Conservation (phyloP, 2,329 filamentous ascomycete genomes). For the Catunica adiposa region DNA sequence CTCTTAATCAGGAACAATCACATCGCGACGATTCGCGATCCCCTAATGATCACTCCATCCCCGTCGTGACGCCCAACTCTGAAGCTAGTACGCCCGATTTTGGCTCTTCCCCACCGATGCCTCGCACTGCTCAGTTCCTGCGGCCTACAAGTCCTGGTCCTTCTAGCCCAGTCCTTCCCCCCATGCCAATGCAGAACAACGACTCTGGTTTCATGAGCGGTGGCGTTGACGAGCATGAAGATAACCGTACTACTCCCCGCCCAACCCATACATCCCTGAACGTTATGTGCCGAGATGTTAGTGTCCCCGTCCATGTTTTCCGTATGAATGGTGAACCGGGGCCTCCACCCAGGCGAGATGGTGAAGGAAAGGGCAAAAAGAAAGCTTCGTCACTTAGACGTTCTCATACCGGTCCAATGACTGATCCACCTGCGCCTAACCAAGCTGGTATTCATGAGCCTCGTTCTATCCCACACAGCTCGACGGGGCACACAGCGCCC, state of each 20-base stretch:
- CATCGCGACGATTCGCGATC: slow-evolving; percentile 36
- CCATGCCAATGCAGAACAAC: slow-evolving; percentile 44
- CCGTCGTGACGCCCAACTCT: slow-evolving; percentile 35
- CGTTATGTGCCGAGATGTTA: slow-evolving; percentile 10
- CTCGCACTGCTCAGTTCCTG: slow-evolving; percentile 38
- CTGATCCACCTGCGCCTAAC: background rate
- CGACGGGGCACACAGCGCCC: slow-evolving; percentile 19
- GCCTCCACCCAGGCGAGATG: background rate
- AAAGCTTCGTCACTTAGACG: background rate
- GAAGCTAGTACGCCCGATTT: slow-evolving; percentile 64
- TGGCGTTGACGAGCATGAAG: slow-evolving; percentile 48
- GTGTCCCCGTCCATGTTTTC: slow-evolving; percentile 13
- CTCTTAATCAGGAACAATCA: slow-evolving; percentile 34
- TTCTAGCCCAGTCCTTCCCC: slow-evolving; percentile 64
- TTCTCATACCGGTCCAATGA: background rate
- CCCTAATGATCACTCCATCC: slow-evolving; percentile 32
- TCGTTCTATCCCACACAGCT: background rate
- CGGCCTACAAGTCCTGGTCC: slow-evolving; percentile 45
- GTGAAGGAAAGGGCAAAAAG: slow-evolving; percentile 5
- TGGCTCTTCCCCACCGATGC: slow-evolving; percentile 75
- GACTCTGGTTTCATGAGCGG: slow-evolving; percentile 81
- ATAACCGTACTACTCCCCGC: slow-evolving; percentile 9
- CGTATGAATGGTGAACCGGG: slow-evolving; percentile 8
- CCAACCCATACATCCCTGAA: slow-evolving; percentile 4
- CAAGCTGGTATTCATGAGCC: background rate